Evolutionary conservation across 805 yeast genomes (phyloP), one percentile per base, ranked within the genome.

Genomic region (Kazachstania africana): DNA sequence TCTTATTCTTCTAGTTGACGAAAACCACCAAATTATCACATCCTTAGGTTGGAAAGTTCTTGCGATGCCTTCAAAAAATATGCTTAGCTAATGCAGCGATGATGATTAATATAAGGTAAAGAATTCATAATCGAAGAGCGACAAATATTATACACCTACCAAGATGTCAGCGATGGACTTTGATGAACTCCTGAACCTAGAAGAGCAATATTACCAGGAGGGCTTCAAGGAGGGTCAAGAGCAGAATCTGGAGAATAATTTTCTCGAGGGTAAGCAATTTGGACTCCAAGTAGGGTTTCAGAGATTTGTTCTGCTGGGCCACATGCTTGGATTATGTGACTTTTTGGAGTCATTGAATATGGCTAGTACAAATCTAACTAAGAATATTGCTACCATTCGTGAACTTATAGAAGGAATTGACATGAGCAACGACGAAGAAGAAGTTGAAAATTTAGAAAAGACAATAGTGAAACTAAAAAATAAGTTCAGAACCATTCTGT

Each of bases 201-300:
- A 82, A 29, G 53, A 50, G 28, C 50, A 66, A 32, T 72, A 57
- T 52, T 85, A 82, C 48, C 52, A 67, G 5, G 72, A 72, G 37
- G 95, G 96, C 1, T 79, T 56, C 48, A 44, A 57, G 29, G 91
- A 82, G 38, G 97, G 95, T 1, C 67, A 67, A 24, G 54, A 59
- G 4, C 78, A 70, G 31, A 79, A 84, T 0, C 58, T 72, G 1
- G 53, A 50, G 29, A 68, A 73, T 26, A 85, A 84, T 29, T 63
- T 57, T 31, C 40, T 63, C 2, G 95, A 85, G 49, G 96, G 95
- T 1, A 78, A 77, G 47, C 84, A 82, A 47, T 76, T 74, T 42
- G 97, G 97, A 0, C 65, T 75, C 26, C 91, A 79, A 48, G 75
- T 80, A 0, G 84, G 83, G 0, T 78, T 73, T 44, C 91, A 79